phyloP scores from a whole-genome alignment of 108 stramenopile genomes.

The Cyclotella sp. region DNA sequence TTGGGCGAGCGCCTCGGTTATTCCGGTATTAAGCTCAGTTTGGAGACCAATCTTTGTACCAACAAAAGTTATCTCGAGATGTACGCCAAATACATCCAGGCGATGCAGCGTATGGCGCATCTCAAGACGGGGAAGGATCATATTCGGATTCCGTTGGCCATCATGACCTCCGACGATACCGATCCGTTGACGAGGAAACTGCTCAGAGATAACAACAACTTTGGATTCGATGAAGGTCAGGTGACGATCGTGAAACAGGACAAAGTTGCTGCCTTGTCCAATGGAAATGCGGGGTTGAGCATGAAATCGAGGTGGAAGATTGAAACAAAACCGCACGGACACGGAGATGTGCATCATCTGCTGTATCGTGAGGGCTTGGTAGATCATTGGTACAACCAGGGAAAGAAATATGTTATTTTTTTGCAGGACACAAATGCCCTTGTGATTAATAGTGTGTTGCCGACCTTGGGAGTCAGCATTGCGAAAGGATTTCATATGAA shows the following conservation, averaged over 20 bases:
- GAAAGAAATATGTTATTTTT: conserved; percentile 93
- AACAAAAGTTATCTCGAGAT: conserved; percentile 79
- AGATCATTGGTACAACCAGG: conserved; percentile 82
- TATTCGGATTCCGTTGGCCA: conserved; percentile 91
- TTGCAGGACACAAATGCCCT: conserved; percentile 99
- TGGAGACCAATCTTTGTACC: conserved; percentile 83
- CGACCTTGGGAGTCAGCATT: conserved; percentile 94
- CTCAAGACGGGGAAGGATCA: conserved; percentile 61
- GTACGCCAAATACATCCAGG: conserved; percentile 92
- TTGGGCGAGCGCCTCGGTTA: conserved; percentile 99
- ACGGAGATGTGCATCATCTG: conserved; percentile 98
- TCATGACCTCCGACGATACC: conserved; percentile 99
- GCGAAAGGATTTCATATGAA: conserved; percentile 94
- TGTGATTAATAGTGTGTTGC: conserved; percentile 91
- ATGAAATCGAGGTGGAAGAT: conserved; percentile 86
- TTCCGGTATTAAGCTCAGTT: conserved; percentile 95
- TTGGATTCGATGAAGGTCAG: conserved; percentile 88
- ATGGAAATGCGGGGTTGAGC: conserved; percentile 88
- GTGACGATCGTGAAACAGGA: conserved; percentile 88
- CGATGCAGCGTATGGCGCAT: conserved; percentile 87
- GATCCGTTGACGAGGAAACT: conserved; percentile 91
- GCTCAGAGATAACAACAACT: conserved; percentile 88
- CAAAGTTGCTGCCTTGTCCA: conserved; percentile 95
- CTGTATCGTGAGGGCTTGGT: conserved; percentile 88
- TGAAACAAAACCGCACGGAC: conserved; percentile 99